phyloP scores from a whole-genome alignment of 108 stramenopile genomes.

The Fistulifera pelliculosa region DNA sequence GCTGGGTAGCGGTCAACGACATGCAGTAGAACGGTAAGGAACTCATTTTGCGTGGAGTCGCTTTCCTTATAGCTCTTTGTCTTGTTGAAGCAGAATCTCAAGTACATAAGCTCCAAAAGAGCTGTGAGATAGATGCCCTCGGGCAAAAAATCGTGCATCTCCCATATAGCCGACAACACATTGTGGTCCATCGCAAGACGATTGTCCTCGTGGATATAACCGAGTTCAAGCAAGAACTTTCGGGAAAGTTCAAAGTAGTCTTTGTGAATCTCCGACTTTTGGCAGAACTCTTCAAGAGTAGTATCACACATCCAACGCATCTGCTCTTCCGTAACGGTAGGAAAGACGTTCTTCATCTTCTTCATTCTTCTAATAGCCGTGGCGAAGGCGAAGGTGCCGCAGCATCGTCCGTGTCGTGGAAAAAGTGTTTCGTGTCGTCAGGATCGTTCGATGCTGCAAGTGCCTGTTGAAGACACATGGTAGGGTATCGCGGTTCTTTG shows the following conservation, averaged over 20 bases:
- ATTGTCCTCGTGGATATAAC: slow-evolving; percentile 59
- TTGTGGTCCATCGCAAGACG: slow-evolving; percentile 87
- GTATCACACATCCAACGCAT: slow-evolving; percentile 79
- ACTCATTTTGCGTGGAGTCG: slow-evolving; percentile 81
- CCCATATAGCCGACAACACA: slow-evolving; percentile 74
- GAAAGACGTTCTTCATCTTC: slow-evolving; percentile 63
- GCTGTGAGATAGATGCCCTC: slow-evolving; percentile 68
- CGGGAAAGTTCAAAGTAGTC: slow-evolving; percentile 62
- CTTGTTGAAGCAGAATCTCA: slow-evolving; percentile 82
- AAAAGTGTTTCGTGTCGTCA: slow-evolving; percentile 57
- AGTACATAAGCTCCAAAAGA: slow-evolving; percentile 65
- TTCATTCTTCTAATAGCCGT: slow-evolving; percentile 64
- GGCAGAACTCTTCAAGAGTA: slow-evolving; percentile 78
- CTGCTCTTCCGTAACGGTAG: slow-evolving; percentile 65
- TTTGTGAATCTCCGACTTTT: slow-evolving; percentile 26
- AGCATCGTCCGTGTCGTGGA: slow-evolving; percentile 40
- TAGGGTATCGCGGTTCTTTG: slow-evolving; percentile 91
- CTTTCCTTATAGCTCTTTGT: slow-evolving; percentile 74
- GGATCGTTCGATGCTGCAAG: slow-evolving; percentile 84
- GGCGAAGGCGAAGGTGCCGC: slow-evolving; percentile 44
- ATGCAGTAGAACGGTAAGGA: slow-evolving; percentile 78
- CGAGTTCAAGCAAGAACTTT: slow-evolving; percentile 62
- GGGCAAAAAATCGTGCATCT: slow-evolving; percentile 76
- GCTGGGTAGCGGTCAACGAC: slow-evolving; percentile 77
- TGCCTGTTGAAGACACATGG: slow-evolving; percentile 83